Conservation (phyloP, 225 moss, liverwort and hornwort genomes). For the Pseudisothecium myosuroides region DNA sequence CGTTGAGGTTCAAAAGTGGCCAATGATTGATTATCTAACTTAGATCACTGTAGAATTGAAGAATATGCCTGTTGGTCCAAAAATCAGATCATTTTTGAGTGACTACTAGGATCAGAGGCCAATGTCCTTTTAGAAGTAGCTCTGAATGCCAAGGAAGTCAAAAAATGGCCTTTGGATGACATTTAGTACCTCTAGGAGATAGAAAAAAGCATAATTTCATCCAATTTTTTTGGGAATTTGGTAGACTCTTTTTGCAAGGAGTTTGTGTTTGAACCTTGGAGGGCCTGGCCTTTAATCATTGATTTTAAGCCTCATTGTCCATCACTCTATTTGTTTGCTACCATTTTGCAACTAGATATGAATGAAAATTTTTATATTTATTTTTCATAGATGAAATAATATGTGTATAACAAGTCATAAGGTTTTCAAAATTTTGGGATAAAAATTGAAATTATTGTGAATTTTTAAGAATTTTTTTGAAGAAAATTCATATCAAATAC, state of each 20-base stretch:
- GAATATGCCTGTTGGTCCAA: not conserved
- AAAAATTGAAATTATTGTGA: too few species aligned
- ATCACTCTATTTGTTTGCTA: too few species aligned
- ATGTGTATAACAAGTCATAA: too few species aligned
- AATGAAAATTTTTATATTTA: too few species aligned
- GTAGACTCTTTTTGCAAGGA: too few species aligned
- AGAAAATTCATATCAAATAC: too few species aligned
- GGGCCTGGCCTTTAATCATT: rapidly evolving
- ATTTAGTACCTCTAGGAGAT: not conserved
- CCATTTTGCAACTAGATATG: too few species aligned
- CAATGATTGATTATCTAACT: not conserved
- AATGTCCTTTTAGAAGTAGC: rapidly evolving
- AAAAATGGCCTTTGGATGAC: not conserved
- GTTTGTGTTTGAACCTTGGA: not conserved
- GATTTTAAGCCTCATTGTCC: too few species aligned
- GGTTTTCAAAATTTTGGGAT: too few species aligned
- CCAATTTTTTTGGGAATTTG: rapidly evolving
- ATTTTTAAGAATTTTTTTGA: too few species aligned
- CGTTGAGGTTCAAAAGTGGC: rapidly evolving
- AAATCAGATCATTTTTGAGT: not conserved
- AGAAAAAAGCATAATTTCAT: rapidly evolving
- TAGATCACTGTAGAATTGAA: not conserved
- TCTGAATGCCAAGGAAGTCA: rapidly evolving
- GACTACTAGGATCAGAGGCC: not conserved
- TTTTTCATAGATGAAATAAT: too few species aligned